Conservation (phyloP, 805 yeast species). For the Wickerhamiella dianesei region DNA sequence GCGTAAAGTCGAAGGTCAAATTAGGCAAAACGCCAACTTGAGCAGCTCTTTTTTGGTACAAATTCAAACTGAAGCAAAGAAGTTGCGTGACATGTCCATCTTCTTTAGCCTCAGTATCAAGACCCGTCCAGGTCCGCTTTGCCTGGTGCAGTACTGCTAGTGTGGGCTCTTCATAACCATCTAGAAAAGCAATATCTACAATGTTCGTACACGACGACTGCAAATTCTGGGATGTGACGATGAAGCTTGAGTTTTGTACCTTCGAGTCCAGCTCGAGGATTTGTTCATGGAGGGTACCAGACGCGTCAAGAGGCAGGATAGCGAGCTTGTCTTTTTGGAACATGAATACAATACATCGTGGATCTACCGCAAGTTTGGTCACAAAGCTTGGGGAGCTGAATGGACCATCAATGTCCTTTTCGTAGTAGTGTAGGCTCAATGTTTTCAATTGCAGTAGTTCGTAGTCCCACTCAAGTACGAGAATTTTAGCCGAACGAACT, state of each 20-base stretch:
- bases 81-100: background rate
- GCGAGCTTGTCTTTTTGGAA: slow-evolving; percentile 53
- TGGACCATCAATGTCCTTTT: slow-evolving; percentile 38
- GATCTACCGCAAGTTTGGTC: slow-evolving; percentile 46
- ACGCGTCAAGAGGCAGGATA: slow-evolving; percentile 35
- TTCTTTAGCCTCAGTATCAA: slow-evolving; percentile 28
- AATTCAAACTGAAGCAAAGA: background rate
- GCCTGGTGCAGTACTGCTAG: slow-evolving; percentile 51
- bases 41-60: slow-evolving; percentile 24
- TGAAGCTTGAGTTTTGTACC: background rate
- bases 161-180: slow-evolving; percentile 73
- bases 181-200: slow-evolving; percentile 55
- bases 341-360: slow-evolving; percentile 42
- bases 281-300: slow-evolving; percentile 35
- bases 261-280: background rate
- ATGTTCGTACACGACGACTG: slow-evolving; percentile 31
- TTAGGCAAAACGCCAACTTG: slow-evolving; percentile 62
- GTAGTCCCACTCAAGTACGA: slow-evolving; percentile 59
- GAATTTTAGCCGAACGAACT: slow-evolving; percentile 64
- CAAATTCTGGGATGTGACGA: background rate
- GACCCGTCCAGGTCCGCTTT: slow-evolving; percentile 66
- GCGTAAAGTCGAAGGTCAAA: slow-evolving; percentile 43
- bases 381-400: slow-evolving; percentile 23
- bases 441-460: slow-evolving; percentile 45
- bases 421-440: slow-evolving; percentile 75